These are phyloP conservation scores for Xylariales sp. DNA, from an alignment of 2,329 filamentous ascomycete genomes.

Conservation along the genomic window DNA sequence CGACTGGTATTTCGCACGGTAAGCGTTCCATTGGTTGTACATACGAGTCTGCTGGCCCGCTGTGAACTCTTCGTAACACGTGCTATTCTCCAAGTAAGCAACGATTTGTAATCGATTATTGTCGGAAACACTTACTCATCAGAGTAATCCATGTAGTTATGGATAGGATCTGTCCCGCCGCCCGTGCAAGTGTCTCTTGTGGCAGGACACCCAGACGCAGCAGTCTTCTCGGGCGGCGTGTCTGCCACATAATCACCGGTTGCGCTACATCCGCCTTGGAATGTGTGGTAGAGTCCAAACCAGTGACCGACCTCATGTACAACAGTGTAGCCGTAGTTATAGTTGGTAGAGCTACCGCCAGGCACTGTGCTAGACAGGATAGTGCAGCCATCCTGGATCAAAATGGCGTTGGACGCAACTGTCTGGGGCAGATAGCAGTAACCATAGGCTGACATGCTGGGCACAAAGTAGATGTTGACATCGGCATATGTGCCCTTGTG, in stretches of 20 bases:
- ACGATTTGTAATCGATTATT: neutral
- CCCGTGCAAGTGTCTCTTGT: slow-evolving; percentile 26
- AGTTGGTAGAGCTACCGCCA: slow-evolving; percentile 27
- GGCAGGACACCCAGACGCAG: slow-evolving; percentile 30
- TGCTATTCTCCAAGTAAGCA: slow-evolving; percentile 22
- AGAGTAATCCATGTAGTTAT: slow-evolving; percentile 33
- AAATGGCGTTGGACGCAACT: slow-evolving; percentile 25
- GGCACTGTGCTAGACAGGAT: slow-evolving; percentile 31
- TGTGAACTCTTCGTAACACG: slow-evolving; percentile 42
- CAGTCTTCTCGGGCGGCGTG: slow-evolving; percentile 32
- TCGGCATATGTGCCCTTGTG: slow-evolving; percentile 39
- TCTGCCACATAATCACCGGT: slow-evolving; percentile 35
- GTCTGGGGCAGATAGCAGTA: slow-evolving; percentile 43
- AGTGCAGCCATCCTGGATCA: slow-evolving; percentile 36
- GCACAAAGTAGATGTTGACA: slow-evolving; percentile 44
- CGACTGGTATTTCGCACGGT: slow-evolving; percentile 22
- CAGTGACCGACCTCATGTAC: slow-evolving; percentile 44
- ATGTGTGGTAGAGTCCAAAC: slow-evolving; percentile 44
- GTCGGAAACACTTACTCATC: slow-evolving; percentile 30
- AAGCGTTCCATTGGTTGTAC: slow-evolving; percentile 31
- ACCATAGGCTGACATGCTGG: slow-evolving; percentile 31
- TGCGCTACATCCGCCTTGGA: slow-evolving; percentile 34
- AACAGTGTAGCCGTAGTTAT: slow-evolving; percentile 10
- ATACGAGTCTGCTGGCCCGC: slow-evolving; percentile 35
- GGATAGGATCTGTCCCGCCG: slow-evolving; percentile 26